phyloP scores from a whole-genome alignment of 306 rosid species.

The Quercus robur region DNA sequence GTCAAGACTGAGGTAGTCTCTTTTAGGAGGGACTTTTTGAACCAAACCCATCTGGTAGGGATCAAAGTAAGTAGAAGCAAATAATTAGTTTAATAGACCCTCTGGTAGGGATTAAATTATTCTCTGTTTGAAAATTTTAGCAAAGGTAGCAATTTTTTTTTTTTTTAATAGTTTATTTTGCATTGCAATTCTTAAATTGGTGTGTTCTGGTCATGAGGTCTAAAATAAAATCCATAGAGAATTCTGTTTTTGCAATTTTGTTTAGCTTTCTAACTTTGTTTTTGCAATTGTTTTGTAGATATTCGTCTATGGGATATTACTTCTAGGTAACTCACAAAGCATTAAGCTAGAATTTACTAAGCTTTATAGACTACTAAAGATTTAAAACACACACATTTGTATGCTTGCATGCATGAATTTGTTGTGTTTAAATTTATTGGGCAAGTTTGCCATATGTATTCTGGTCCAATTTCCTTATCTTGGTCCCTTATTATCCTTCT shows the following conservation, averaged over 20 bases:
- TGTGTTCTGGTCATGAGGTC: background rate
- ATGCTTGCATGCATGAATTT: background rate
- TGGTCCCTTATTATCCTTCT: background rate
- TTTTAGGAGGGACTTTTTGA: too few relatives aligned
- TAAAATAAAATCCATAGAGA: background rate
- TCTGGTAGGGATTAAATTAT: background rate
- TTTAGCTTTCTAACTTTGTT: background rate
- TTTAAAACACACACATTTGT: background rate
- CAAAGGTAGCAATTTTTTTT: background rate
- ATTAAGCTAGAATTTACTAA: background rate
- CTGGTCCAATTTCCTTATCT: background rate
- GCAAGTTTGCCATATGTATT: background rate
- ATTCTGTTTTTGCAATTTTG: background rate
- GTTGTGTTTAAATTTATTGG: background rate
- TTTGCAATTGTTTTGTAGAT: slow-evolving; percentile 41
- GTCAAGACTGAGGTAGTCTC: too few relatives aligned
- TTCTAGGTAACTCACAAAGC: slow-evolving; percentile 47
- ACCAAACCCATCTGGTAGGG: too few relatives aligned
- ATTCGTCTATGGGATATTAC: slow-evolving; percentile 90
- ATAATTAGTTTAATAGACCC: too few relatives aligned
- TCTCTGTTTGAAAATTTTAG: background rate
- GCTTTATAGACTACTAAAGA: background rate
- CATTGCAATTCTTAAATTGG: background rate
- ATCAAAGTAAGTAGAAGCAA: too few relatives aligned
- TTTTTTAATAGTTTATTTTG: background rate